Percentiles rank a stretch among this genome's conserved stretches.
These are phyloP conservation scores for Lactuca sativa DNA, from an alignment of 129 eudicot species.

Conservation along the genomic window DNA sequence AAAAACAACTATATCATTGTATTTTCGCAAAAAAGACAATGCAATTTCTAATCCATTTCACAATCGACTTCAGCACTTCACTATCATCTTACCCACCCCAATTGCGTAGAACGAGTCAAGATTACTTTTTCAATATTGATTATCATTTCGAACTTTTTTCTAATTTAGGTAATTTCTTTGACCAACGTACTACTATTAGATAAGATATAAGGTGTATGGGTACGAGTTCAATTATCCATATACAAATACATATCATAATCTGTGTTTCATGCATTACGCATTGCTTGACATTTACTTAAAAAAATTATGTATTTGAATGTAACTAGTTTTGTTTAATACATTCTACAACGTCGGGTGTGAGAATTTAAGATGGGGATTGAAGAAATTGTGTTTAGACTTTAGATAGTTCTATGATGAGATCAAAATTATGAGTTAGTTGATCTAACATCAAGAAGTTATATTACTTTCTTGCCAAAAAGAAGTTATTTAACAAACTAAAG, in stretches of 20 bases:
- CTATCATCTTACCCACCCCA: slow-evolving; percentile 13
- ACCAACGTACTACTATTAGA: slow-evolving; percentile 13
- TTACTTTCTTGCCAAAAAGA: too few relatives aligned
- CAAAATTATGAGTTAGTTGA: neutral
- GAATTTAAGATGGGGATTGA: too few relatives aligned
- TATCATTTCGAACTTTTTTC: neutral
- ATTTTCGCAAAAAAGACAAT: slow-evolving; percentile 1
- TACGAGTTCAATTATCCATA: neutral
- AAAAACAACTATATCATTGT: slow-evolving; percentile 9
- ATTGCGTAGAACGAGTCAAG: slow-evolving; percentile 10
- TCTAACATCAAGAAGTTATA: too few relatives aligned
- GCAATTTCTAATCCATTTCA: slow-evolving; percentile 16
- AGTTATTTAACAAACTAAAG: too few relatives aligned
- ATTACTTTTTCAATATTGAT: slow-evolving; percentile 15
- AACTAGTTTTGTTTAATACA: too few relatives aligned
- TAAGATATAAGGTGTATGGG: neutral
- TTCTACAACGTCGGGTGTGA: too few relatives aligned
- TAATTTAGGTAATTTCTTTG: slow-evolving; percentile 5
- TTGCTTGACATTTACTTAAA: too few relatives aligned
- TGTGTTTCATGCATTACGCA: neutral
- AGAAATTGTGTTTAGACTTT: too few relatives aligned
- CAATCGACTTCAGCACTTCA: slow-evolving; percentile 6
- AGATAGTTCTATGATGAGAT: neutral
- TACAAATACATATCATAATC: neutral
- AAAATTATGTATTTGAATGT: too few relatives aligned